phyloP scores from a whole-genome alignment of 2,329 filamentous ascomycete genomes.

The Leptographium radiaticola region DNA sequence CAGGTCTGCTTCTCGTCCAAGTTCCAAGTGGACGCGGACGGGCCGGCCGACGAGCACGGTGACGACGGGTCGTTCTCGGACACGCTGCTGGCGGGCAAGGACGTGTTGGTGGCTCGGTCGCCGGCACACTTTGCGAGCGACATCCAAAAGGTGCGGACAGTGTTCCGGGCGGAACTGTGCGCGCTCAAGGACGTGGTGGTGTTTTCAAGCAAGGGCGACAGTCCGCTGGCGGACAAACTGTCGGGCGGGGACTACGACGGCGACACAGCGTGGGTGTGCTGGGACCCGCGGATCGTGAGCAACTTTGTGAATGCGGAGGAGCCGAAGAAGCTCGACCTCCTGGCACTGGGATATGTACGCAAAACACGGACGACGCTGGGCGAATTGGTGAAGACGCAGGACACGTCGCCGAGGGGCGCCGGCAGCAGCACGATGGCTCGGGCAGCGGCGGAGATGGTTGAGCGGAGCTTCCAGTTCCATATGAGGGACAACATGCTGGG shows the following conservation, averaged over 20 bases:
- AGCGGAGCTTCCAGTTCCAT: constrained; percentile 43
- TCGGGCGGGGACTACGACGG: constrained; percentile 77
- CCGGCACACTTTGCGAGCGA: constrained; percentile 60
- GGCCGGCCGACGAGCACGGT: constrained; percentile 28
- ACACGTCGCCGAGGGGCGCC: background rate
- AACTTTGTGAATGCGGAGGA: constrained; percentile 52
- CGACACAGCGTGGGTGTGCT: constrained; percentile 66
- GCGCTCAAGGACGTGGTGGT: constrained; percentile 67
- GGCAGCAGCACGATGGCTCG: background rate
- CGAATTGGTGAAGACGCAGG: constrained; percentile 22
- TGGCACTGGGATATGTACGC: constrained; percentile 32
- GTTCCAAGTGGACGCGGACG: constrained; percentile 37
- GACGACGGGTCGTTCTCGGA: constrained; percentile 34
- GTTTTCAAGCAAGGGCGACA: constrained; percentile 51
- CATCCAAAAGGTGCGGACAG: constrained; percentile 53
- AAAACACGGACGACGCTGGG: constrained; percentile 33
- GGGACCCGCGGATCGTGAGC: constrained; percentile 51
- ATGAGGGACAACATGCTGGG: constrained; percentile 46
- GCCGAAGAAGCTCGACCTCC: constrained; percentile 30
- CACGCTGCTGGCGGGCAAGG: constrained; percentile 38
- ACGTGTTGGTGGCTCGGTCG: constrained; percentile 55
- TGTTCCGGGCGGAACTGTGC: constrained; percentile 46
- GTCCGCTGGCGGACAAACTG: constrained; percentile 54
- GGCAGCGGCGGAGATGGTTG: constrained; percentile 32
- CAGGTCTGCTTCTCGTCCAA: constrained; percentile 55